These are phyloP conservation scores for Ophiostoma populinum DNA, from an alignment of 2,329 filamentous ascomycete genomes.

Conservation along the genomic window DNA sequence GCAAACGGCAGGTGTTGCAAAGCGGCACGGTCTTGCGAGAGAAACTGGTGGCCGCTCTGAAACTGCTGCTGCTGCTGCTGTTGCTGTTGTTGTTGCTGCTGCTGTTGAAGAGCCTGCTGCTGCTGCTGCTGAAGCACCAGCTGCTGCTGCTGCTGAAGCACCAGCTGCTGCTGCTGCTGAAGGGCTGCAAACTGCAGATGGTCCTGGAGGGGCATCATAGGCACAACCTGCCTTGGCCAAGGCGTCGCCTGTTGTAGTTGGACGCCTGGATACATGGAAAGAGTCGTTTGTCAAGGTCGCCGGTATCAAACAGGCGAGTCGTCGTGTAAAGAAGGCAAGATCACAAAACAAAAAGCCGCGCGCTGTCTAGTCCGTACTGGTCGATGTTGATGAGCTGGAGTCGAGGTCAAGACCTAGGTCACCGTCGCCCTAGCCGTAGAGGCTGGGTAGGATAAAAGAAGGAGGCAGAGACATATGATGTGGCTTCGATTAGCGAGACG, in stretches of 20 bases:
- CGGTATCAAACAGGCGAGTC: too few relatives aligned
- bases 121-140: constrained; percentile 11
- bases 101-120: constrained; percentile 8
- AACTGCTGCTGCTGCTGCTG: constrained; percentile 3
- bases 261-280: constrained; percentile 29
- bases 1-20: constrained; percentile 15
- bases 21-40: constrained; percentile 7
- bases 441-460: constrained; percentile 9
- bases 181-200: constrained; percentile 15
- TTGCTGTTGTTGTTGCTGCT: constrained; percentile 8
- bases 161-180: constrained; percentile 10
- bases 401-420: constrained; percentile 1
- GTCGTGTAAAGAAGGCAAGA: too few relatives aligned
- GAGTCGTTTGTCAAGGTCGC: background rate
- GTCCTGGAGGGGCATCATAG: constrained; percentile 16
- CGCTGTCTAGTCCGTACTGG: too few relatives aligned
- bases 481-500: background rate
- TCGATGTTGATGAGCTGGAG: constrained; percentile 9
- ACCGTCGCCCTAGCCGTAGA: constrained; percentile 11
- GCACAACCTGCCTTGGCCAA: constrained; percentile 23
- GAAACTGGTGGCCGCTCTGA: constrained; percentile 7
- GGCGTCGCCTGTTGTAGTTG: constrained; percentile 35
- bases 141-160: constrained; percentile 4
- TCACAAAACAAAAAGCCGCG: too few relatives aligned
- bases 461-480: constrained; percentile 8